A percentile compares a stretch with the other conserved stretches of the same genome.
Conservation (phyloP, 306 rosid genomes). For the Medicago ruthenica region DNA sequence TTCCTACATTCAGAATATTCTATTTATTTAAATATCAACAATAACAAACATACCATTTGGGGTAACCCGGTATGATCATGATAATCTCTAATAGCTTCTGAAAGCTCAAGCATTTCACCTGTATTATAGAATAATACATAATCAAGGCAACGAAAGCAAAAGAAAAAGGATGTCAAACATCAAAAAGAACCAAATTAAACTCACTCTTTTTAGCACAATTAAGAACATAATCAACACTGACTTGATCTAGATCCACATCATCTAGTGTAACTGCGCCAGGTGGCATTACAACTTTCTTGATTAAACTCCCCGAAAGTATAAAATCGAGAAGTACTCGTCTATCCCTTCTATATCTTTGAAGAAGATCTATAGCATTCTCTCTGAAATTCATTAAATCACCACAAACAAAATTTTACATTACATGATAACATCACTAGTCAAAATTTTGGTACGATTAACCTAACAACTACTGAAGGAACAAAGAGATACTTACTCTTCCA, state of each 20-base stretch:
- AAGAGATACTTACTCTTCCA: constrained; percentile 82
- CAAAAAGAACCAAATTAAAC: constrained; percentile 5
- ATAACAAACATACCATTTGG: constrained; percentile 70
- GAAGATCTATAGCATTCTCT: constrained; percentile 76
- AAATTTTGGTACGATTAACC: constrained; percentile 24
- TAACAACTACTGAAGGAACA: constrained; percentile 24
- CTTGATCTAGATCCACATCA: constrained; percentile 98
- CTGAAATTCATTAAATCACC: constrained; percentile 50
- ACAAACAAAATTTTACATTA: constrained; percentile 18
- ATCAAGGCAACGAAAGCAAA: constrained; percentile 29
- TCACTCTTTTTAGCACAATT: constrained; percentile 87
- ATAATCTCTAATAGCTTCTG: constrained; percentile 98
- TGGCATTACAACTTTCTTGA: constrained; percentile 97
- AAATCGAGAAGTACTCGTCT: constrained; percentile 88
- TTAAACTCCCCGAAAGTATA: constrained; percentile 84
- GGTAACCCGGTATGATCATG: constrained; percentile 90
- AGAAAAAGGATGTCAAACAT: background rate
- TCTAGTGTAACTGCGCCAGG: constrained; percentile 97
- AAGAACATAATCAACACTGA: constrained; percentile 92
- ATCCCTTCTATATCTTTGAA: constrained; percentile 90
- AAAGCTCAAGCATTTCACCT: constrained; percentile 94
- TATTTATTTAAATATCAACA: background rate
- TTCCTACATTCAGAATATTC: background rate
- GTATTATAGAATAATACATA: constrained; percentile 35
- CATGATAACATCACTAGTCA: constrained; percentile 17